Base-by-base conservation (phyloP, 176 grass and related monocot genomes). In the Phoenix dactylifera region DNA sequence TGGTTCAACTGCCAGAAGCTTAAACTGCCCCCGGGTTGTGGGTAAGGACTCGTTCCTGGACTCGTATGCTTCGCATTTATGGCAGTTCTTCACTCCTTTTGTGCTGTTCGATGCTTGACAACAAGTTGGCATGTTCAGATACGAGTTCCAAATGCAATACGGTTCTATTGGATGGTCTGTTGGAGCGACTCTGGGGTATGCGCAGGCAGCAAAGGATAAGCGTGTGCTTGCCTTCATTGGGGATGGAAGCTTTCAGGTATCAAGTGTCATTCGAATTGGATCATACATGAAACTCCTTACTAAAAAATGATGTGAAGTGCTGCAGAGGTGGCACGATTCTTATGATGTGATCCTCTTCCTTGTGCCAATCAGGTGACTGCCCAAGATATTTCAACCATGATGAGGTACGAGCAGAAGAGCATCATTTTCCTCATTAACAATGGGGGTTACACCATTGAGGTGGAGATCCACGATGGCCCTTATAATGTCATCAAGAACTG, bases 1-100 rank as follows among this genome's bases (percentile, higher is more conserved):
- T 69, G 66, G 66, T 69, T 69, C 66, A 69, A 69, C 54, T 69
- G 66, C 66, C 66, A 69, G 54, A 69, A 69, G 66, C 66, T 69
- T 15, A 69, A 26, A 69, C 26, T 69, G 15, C 66, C 66, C 6
- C 26, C 48, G 54, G 66, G 30, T 7, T 69, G 66, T 10, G 54
- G 66, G 66, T 69, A 16, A 49, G 35, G 35, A 9, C 35, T 44
- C 1, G 10, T 44, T 44, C 35, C 35, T 14, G 0, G 12, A 44
- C 10, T 14, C 2, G 1, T 44, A 44, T 14, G 32, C 9, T 35
- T 35, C 9, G 32, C 10, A 12, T 44, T 44, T 44, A 44, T 14
- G 14, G 35, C 9, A 44, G 52, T 69, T 26, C 0, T 57, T 2
- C 6, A 20, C 14, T 49, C 14, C 9, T 0, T 22, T 7, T 22